Conservation (phyloP, 495 filamentous ascomycete genomes). For the Lophiotrema nucula region DNA sequence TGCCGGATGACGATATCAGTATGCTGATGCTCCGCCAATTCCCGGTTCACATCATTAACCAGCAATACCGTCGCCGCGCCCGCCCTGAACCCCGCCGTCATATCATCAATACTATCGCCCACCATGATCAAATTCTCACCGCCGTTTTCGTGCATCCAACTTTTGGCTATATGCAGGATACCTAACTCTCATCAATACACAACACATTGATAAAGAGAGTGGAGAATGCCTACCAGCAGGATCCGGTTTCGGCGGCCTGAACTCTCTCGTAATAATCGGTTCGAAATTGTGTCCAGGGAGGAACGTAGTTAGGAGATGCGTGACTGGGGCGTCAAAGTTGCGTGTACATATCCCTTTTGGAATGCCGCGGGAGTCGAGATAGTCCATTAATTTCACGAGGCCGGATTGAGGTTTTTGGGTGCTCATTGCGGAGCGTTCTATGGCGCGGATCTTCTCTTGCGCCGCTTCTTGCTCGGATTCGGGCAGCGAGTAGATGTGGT, state of each 20-base stretch:
- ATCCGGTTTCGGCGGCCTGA: constrained; percentile 79
- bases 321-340: constrained; percentile 80
- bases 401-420: constrained; percentile 78
- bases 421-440: constrained; percentile 78
- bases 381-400: constrained; percentile 70
- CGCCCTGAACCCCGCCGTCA: constrained; percentile 80
- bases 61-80: constrained; percentile 89
- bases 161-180: constrained; percentile 74
- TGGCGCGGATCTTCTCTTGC: constrained; percentile 67
- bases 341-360: constrained; percentile 86
- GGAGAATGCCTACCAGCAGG: too few relatives aligned
- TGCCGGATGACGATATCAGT: constrained; percentile 57
- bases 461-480: constrained; percentile 60
- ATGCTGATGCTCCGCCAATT: constrained; percentile 71
- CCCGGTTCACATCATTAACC: constrained; percentile 73
- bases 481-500: constrained; percentile 76
- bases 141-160: constrained; percentile 10
- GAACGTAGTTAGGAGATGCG: constrained; percentile 72
- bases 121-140: constrained; percentile 57
- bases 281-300: constrained; percentile 64
- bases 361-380: constrained; percentile 64
- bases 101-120: constrained; percentile 90
- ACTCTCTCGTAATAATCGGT: constrained; percentile 85
- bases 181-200: too few relatives aligned
- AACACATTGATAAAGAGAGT: too few relatives aligned